Conservation (phyloP, 352 stramenopile genomes). For the Pythium phragmitis region DNA sequence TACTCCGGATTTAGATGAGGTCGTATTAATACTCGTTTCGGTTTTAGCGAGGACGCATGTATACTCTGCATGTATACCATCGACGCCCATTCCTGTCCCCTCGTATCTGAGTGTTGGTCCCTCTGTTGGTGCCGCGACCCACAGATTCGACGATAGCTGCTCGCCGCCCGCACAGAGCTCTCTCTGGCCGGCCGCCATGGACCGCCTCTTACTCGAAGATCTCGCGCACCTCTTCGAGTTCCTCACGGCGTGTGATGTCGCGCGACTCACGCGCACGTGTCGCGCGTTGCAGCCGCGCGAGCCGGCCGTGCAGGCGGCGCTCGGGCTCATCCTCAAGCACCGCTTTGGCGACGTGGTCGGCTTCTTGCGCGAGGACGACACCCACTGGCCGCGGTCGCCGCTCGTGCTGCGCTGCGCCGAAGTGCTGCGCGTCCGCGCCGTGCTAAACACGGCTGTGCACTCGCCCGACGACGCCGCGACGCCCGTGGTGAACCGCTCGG, state of each 20-base stretch:
- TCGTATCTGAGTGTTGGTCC: conserved; percentile 20
- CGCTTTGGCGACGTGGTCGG: conserved; percentile 49
- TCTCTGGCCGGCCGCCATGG: conserved; percentile 35
- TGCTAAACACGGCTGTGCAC: conserved; percentile 38
- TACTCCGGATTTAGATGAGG: conserved; percentile 17
- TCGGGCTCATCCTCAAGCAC: conserved; percentile 58
- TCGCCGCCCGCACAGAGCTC: not conserved
- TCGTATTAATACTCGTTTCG: not conserved
- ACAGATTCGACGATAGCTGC: conserved; percentile 26
- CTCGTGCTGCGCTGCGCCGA: conserved; percentile 60
- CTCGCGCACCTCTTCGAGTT: conserved; percentile 65
- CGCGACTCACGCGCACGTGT: conserved; percentile 47
- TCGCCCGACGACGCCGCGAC: conserved; percentile 43
- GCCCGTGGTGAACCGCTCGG: conserved; percentile 29
- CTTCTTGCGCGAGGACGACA: conserved; percentile 51
- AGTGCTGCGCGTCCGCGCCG: conserved; percentile 58
- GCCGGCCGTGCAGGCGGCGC: conserved; percentile 42
- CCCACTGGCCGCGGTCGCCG: conserved; percentile 59
- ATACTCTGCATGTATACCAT: not conserved
- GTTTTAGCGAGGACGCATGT: conserved; percentile 6
- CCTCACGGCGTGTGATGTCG: conserved; percentile 55
- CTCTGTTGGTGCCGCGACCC: conserved; percentile 6
- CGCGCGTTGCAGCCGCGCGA: conserved; percentile 37
- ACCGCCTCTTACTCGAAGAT: conserved; percentile 51
- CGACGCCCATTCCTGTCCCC: conserved; percentile 1